phyloP scores from a whole-genome alignment of 2,329 filamentous ascomycete species.

The Colletotrichum acutatum region DNA sequence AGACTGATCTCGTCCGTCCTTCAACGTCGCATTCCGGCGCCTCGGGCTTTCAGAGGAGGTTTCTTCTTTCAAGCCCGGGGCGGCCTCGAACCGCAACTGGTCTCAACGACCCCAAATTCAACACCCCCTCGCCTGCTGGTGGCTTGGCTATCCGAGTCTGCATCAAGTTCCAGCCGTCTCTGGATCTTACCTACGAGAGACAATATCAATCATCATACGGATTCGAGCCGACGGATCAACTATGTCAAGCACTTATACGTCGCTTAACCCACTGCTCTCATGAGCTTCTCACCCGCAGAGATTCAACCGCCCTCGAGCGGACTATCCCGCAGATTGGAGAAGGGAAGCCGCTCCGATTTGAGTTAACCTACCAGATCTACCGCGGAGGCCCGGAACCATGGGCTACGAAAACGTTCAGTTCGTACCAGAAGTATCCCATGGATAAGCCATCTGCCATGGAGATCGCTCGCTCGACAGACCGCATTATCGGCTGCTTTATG shows the following conservation, averaged over 20 bases:
- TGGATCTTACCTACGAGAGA: conserved; percentile 55
- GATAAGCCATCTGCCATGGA: conserved; percentile 57
- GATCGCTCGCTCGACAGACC: conserved; percentile 59
- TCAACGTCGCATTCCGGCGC: conserved; percentile 33
- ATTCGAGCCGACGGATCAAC: conserved; percentile 56
- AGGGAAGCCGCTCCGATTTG: conserved; percentile 59
- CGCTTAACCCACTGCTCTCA: conserved; percentile 63
- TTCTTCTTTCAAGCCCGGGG: conserved; percentile 33
- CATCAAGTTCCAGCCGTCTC: conserved; percentile 57
- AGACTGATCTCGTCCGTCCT: conserved; percentile 27
- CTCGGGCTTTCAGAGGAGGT: conserved; percentile 30
- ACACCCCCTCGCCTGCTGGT: conserved; percentile 6
- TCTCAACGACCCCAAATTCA: conserved; percentile 18
- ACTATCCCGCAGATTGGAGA: conserved; percentile 39
- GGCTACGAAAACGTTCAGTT: conserved; percentile 58
- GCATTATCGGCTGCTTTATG: conserved; percentile 62
- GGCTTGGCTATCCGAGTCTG: conserved; percentile 55
- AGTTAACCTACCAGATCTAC: conserved; percentile 58
- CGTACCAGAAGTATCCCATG: conserved; percentile 60
- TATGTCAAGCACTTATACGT: conserved; percentile 60
- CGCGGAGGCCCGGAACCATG: conserved; percentile 51
- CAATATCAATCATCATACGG: conserved; percentile 58
- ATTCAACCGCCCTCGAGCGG: conserved; percentile 57
- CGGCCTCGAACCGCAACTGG: conserved; percentile 32
- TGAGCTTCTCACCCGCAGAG: conserved; percentile 65